Evolutionary conservation across 345 rosid genomes (phyloP), one percentile per base, ranked within the genome.

Genomic region (Garcia nutans): DNA sequence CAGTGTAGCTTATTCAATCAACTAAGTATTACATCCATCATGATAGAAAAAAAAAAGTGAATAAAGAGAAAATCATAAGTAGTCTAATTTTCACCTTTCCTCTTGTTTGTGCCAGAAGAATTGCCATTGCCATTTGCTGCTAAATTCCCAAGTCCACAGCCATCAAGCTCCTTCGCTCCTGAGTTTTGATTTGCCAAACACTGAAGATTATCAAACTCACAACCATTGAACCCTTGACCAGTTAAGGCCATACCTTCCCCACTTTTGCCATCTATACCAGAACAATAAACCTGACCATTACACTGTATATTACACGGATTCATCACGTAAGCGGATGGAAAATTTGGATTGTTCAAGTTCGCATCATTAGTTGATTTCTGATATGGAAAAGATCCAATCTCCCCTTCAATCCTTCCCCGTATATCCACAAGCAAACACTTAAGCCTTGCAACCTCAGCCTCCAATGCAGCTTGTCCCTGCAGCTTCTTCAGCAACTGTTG

Each of bases 341-440:
- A 9, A 28, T 81, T 86, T 45, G 82, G 23, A 79, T 75, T 81
- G 5, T 87, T 78, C 73, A 85, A 44, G 74, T 81, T 87, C 24
- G 82, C 76, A 82, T 79, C 82, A 81, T 52, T 62, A 47, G 79
- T 58, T 1, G 92, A 68, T 78, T 92, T 96, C 86, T 93, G 98
- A 79, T 96, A 93, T 24, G 99, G 99, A 77, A 96, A 96, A 24
- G 94, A 79, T 24, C 99, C 98, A 64, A 96, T 96, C 79, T 93
- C 99, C 73, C 99, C 98, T 74, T 96, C 99, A 9, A 96, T 96
- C 77, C 99, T 89, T 31, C 99, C 99, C 67, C 97, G 86, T 19
- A 96, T 86, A 72, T 96, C 99, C 67, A 93, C 98, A 78, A 93
- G 98, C 86, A 96, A 85, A 86, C 98, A 96, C 88, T 96, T 96